Evolutionary conservation across 2,329 filamentous ascomycete species (phyloP).

Genomic region (Myriangium duriaei): DNA sequence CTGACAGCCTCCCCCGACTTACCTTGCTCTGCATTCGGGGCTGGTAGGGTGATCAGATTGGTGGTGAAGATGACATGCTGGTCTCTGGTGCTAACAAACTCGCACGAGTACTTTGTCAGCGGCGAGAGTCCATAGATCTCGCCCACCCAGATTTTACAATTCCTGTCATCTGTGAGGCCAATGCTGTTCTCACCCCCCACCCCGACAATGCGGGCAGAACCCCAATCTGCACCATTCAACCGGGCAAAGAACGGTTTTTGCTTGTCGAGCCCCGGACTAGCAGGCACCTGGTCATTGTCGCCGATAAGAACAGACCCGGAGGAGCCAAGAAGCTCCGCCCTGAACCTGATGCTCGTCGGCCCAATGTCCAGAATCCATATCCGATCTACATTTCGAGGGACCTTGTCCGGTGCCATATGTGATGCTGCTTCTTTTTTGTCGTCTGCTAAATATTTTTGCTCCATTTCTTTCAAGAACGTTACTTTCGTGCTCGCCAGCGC

Average conservation of each 20-base stretch:
- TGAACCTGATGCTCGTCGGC: conserved; percentile 63
- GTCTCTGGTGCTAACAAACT: conserved; percentile 59
- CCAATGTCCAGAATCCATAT: conserved; percentile 75
- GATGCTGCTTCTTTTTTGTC: conserved; percentile 58
- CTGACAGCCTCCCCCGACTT: conserved; percentile 16
- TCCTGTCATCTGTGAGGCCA: conserved; percentile 19
- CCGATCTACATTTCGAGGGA: conserved; percentile 39
- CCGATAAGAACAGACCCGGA: conserved; percentile 14
- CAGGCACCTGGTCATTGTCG: conserved; percentile 28
- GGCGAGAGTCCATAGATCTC: conserved; percentile 57
- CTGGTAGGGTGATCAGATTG: conserved; percentile 54
- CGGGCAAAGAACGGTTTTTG: conserved; percentile 67
- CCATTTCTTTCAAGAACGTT: conserved; percentile 72
- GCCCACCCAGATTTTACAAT: conserved; percentile 48
- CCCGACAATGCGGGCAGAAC: conserved; percentile 55
- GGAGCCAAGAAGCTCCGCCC: conserved; percentile 22
- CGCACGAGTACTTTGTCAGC: conserved; percentile 63
- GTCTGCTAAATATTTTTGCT: conserved; percentile 61
- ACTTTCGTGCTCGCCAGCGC: conserved; percentile 93
- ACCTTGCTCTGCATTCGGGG: conserved; percentile 48
- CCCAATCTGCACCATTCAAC: conserved; percentile 70
- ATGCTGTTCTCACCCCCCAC: conserved; percentile 32
- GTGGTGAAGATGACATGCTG: conserved; percentile 57
- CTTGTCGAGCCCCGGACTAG: conserved; percentile 43
- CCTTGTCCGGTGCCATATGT: conserved; percentile 39